A percentile compares a stretch with the other conserved stretches of the same genome.
phyloP scores from a whole-genome alignment of 805 yeast genomes.

The Komagataella kurtzmanii region DNA sequence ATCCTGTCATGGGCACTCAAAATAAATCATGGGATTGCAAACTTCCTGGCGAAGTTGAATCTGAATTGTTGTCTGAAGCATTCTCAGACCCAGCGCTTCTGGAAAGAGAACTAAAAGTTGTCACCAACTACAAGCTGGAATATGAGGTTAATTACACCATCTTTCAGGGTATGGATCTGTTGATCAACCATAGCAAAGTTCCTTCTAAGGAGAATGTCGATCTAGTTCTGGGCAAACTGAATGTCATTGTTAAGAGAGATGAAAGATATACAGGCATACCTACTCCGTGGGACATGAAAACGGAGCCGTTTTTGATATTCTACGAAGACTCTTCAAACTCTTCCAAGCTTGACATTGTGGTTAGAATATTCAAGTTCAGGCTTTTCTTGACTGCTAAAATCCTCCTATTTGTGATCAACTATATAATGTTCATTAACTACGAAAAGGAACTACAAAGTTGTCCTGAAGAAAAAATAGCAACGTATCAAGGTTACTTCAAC shows the following conservation, averaged over 20 bases:
- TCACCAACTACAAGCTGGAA: conserved; percentile 31
- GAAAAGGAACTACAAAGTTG: conserved; percentile 11
- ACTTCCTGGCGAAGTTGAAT: conserved; percentile 23
- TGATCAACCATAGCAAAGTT: conserved; percentile 22
- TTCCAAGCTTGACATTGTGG: background rate
- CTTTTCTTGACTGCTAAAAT: conserved; percentile 25
- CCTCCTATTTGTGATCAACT: conserved; percentile 35
- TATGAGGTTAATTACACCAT: conserved; percentile 30
- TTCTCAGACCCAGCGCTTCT: conserved; percentile 14
- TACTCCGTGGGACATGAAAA: background rate
- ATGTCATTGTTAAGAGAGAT: conserved; percentile 3
- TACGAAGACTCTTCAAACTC: background rate
- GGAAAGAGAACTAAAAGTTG: conserved; percentile 29
- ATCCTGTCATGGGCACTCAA: conserved; percentile 18
- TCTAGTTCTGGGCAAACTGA: conserved; percentile 12
- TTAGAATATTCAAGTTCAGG: conserved; percentile 17
- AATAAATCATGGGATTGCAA: conserved; percentile 23
- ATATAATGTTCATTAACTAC: conserved; percentile 25
- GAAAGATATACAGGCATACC: background rate
- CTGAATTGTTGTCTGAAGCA: conserved; percentile 19
- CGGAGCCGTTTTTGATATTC: background rate
- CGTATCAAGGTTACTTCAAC: conserved; percentile 17
- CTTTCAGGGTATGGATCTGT: conserved; percentile 22
- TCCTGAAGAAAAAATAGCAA: conserved; percentile 13
- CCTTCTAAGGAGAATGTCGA: conserved; percentile 16